Base-by-base conservation (phyloP, 1,284 basidiomycete species). In the Cryptococcus sp. region DNA sequence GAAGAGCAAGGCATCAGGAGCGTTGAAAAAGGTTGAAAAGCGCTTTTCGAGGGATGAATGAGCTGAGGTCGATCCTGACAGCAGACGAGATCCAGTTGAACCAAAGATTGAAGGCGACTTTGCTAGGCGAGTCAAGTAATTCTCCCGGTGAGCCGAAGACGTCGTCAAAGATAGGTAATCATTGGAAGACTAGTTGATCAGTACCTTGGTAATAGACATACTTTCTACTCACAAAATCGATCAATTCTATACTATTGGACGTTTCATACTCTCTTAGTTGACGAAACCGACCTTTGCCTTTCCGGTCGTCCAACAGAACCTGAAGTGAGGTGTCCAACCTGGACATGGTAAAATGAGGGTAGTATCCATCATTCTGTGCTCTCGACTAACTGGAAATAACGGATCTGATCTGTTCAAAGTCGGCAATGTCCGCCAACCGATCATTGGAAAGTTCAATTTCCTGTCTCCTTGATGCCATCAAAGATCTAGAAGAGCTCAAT, bases 151-250 rank as follows among this genome's bases (percentile, higher is more conserved):
- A 14, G 66, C 61, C 0, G 79, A 60, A 0, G 86, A 88, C 3
- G 79, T 76, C 0, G 90, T 80, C 31, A 98, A 81, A 0, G 90
- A 93, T 57, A 98, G 86, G 76, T 97, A 98, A 79, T 97, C 94
- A 77, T 97, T 98, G 0, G 71, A 72, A 47, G n/a, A 47, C 6
- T 30, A 8, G 32, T 30, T 2, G 6, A 35, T 35, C 30, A 36
- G 37, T 11, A 37, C 32, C 5, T 31, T 42, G 46, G 13, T 38
- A 37, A n/a, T 32, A 43, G 45, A n/a, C 35, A 35, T 13, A 41
- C 35, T 34, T 4, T 15, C 42, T 5, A 66, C 73, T 58, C 52
- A 74, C 74, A 56, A 75, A 76, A 53, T 75, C 73, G 7, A 70
- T 53, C 30, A 76, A 53, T 30, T 56, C 44, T 0, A 59, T 58